Conservation (phyloP, 257 asterid species). For the Dorcoceras hygrometricum region DNA sequence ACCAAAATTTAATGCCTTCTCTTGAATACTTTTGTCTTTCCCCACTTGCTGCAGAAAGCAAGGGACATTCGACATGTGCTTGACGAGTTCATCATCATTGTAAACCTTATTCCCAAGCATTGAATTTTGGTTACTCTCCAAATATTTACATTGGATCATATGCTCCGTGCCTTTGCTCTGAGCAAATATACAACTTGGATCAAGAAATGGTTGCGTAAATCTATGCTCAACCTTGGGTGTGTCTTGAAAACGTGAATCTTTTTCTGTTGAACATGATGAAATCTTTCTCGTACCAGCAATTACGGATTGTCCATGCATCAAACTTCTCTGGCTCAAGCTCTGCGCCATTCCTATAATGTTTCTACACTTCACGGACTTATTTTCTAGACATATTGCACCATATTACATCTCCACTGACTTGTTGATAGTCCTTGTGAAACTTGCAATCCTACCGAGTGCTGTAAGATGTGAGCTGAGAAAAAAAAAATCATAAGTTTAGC, state of each 20-base stretch:
- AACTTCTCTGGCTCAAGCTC: constrained; percentile 30
- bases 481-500: constrained; percentile 14
- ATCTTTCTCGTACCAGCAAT: constrained; percentile 30
- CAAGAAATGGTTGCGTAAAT: constrained; percentile 42
- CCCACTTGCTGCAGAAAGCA: constrained; percentile 69
- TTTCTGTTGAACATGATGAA: constrained; percentile 25
- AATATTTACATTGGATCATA: constrained; percentile 27
- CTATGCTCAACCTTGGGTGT: constrained; percentile 32
- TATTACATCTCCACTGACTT: constrained; percentile 25
- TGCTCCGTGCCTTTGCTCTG: constrained; percentile 29
- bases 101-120: constrained; percentile 23
- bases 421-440: constrained; percentile 9
- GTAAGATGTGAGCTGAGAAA: constrained; percentile 28
- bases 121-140: constrained; percentile 34
- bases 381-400: constrained; percentile 31
- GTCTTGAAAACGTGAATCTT: constrained; percentile 28
- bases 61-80: constrained; percentile 91
- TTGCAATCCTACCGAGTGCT: constrained; percentile 14
- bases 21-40: constrained; percentile 61
- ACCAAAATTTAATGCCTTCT: constrained; percentile 83
- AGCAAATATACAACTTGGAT: constrained; percentile 28
- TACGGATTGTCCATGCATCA: constrained; percentile 23
- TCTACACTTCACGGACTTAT: constrained; percentile 30
- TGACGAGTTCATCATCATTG: constrained; percentile 76
- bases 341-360: constrained; percentile 40